These are phyloP conservation scores for Bacidia rubella DNA, from an alignment of 495 filamentous ascomycete species.

Conservation along the genomic window DNA sequence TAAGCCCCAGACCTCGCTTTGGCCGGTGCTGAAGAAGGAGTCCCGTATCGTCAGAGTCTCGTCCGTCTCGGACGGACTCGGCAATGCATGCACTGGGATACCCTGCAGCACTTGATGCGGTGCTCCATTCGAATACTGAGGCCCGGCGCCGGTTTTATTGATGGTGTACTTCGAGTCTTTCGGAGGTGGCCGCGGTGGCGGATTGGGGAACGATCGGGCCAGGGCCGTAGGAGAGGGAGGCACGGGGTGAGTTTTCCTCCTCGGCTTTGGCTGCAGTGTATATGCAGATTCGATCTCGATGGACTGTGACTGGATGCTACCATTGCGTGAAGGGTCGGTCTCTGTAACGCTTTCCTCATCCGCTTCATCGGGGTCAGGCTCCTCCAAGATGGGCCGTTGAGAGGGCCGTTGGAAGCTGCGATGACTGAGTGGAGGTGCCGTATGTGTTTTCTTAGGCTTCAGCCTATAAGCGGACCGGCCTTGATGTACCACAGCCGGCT, in stretches of 20 bases:
- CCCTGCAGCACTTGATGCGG: background rate
- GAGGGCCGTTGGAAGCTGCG: background rate
- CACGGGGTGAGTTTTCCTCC: background rate
- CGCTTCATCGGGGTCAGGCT: background rate
- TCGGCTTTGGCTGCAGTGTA: background rate
- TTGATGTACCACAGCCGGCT: slow-evolving; percentile 1
- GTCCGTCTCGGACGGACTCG: background rate
- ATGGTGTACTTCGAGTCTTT: background rate
- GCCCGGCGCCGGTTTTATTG: background rate
- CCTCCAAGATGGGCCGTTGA: background rate
- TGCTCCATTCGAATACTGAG: background rate
- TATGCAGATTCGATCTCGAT: background rate
- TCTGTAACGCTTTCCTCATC: background rate
- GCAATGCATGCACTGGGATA: background rate
- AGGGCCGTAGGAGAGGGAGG: background rate
- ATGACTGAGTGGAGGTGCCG: background rate
- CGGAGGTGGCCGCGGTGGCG: background rate
- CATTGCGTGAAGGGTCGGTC: background rate
- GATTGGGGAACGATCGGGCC: background rate
- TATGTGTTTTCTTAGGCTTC: slow-evolving; percentile 4
- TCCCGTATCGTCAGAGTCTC: background rate
- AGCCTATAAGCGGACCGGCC: slow-evolving; percentile 2
- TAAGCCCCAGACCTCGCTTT: slow-evolving; percentile 4
- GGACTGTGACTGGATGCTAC: background rate
- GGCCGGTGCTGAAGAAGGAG: background rate